These are phyloP conservation scores for Xanthoparmelia taractica DNA, from an alignment of 495 filamentous ascomycete genomes.

Conservation along the genomic window DNA sequence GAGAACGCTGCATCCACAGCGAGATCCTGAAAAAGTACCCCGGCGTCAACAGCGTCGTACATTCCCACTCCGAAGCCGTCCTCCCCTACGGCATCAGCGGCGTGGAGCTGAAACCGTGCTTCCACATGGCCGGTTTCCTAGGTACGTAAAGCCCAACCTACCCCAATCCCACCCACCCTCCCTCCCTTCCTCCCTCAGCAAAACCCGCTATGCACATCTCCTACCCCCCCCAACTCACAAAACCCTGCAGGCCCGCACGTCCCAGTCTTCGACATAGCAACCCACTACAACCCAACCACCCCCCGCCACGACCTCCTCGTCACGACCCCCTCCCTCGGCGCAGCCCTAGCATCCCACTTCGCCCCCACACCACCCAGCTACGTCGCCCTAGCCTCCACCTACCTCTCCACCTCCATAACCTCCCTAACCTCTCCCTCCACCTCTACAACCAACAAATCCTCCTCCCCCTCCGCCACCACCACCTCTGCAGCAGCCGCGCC, in stretches of 20 bases:
- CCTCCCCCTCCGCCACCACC: background rate
- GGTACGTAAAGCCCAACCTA: slow-evolving; percentile 21
- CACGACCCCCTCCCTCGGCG: background rate
- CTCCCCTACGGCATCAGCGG: slow-evolving; percentile 37
- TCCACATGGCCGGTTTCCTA: slow-evolving; percentile 46
- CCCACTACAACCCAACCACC: background rate
- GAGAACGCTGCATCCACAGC: slow-evolving; percentile 46
- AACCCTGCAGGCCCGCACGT: background rate
- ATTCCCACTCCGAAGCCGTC: slow-evolving; percentile 42
- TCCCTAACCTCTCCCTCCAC: no score
- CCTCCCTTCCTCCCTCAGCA: no score
- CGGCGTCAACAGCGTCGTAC: slow-evolving; percentile 38
- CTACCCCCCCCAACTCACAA: no score
- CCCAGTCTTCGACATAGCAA: background rate
- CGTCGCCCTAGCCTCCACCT: background rate
- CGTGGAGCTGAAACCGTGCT: slow-evolving; percentile 35
- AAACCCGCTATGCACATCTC: no score
- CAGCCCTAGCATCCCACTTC: background rate
- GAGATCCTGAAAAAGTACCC: slow-evolving; percentile 42
- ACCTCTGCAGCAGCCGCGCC: background rate
- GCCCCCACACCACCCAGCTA: background rate
- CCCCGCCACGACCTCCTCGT: background rate
- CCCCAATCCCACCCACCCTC: no score
- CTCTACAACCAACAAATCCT: no score
- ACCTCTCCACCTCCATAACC: background rate